These are phyloP conservation scores for Phaeosphaeriaceae sp. DNA, from an alignment of 2,329 filamentous ascomycete genomes.

Conservation along the genomic window DNA sequence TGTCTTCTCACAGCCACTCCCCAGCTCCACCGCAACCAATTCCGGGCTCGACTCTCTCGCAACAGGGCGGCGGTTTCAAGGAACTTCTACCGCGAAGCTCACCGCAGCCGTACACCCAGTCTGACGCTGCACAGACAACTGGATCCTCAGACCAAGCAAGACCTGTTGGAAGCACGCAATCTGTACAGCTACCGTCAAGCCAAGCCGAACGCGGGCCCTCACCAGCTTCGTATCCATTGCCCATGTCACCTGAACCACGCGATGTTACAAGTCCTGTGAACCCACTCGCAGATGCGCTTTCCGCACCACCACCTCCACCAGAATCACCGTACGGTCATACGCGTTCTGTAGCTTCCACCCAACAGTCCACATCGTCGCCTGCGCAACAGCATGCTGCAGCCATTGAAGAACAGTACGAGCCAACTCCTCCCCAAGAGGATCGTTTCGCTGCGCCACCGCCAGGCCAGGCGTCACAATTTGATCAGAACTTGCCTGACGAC, in stretches of 20 bases:
- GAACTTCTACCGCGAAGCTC: slow-evolving; percentile 44
- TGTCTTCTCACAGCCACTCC: slow-evolving; percentile 30
- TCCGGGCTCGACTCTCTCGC: slow-evolving; percentile 16
- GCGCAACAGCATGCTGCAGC: slow-evolving; percentile 16
- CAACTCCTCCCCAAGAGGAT: slow-evolving; percentile 13
- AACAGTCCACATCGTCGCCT: slow-evolving; percentile 14
- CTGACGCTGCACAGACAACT: slow-evolving; percentile 17
- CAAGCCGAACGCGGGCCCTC: slow-evolving; percentile 24
- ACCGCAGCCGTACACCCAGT: slow-evolving; percentile 33
- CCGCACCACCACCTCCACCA: slow-evolving; percentile 32
- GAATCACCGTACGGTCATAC: slow-evolving; percentile 35
- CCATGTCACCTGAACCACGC: slow-evolving; percentile 31
- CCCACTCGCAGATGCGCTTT: slow-evolving; percentile 20
- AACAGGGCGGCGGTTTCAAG: slow-evolving; percentile 38
- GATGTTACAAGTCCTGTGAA: slow-evolving; percentile 32
- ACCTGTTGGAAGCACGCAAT: slow-evolving; percentile 20
- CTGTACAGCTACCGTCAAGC: slow-evolving; percentile 29
- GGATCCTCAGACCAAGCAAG: slow-evolving; percentile 15
- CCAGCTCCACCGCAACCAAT: slow-evolving; percentile 19
- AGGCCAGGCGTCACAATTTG: slow-evolving; percentile 22
- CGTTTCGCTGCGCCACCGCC: slow-evolving; percentile 10
- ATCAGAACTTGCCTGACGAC: slow-evolving; percentile 34
- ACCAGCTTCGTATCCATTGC: slow-evolving; percentile 36
- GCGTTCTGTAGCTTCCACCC: slow-evolving; percentile 13
- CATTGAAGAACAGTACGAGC: slow-evolving; percentile 13